phyloP scores from a whole-genome alignment of 2,329 filamentous ascomycete species.

The Epichloe baconii region DNA sequence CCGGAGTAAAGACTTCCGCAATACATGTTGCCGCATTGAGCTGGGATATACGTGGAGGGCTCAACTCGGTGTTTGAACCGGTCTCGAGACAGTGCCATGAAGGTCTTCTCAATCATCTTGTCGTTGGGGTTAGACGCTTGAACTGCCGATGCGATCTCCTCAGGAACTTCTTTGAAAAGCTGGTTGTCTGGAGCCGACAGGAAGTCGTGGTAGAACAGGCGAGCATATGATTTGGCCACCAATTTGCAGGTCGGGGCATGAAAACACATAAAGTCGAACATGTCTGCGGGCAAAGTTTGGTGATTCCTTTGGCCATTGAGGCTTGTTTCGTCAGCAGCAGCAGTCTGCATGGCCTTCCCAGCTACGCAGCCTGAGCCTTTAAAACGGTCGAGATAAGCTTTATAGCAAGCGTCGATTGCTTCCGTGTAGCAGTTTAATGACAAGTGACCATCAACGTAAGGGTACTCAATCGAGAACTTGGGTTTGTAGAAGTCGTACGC shows the following conservation, averaged over 20 bases:
- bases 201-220: conserved; percentile 78
- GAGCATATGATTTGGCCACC: conserved; percentile 72
- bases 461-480: conserved; percentile 77
- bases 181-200: conserved; percentile 53
- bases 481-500: conserved; percentile 88
- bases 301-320: conserved; percentile 42
- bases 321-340: conserved; percentile 46
- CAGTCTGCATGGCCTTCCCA: conserved; percentile 47
- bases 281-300: too few relatives aligned
- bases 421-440: conserved; percentile 65
- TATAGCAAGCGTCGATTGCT: too few relatives aligned
- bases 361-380: conserved; percentile 45
- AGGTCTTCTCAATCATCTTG: conserved; percentile 76
- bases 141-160: conserved; percentile 41
- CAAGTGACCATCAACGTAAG: conserved; percentile 73
- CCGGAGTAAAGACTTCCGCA: conserved; percentile 64
- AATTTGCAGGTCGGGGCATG: conserved; percentile 81
- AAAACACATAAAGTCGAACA: conserved; percentile 74
- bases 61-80: conserved; percentile 65
- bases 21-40: conserved; percentile 60
- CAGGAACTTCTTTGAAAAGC: conserved; percentile 62
- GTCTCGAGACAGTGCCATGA: conserved; percentile 76
- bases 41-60: conserved; percentile 62
- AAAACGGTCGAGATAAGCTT: too few relatives aligned
- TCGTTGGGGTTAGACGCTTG: conserved; percentile 40